Conservation (phyloP, 306 rosid species). For the Cotoneaster glaucophyllus region DNA sequence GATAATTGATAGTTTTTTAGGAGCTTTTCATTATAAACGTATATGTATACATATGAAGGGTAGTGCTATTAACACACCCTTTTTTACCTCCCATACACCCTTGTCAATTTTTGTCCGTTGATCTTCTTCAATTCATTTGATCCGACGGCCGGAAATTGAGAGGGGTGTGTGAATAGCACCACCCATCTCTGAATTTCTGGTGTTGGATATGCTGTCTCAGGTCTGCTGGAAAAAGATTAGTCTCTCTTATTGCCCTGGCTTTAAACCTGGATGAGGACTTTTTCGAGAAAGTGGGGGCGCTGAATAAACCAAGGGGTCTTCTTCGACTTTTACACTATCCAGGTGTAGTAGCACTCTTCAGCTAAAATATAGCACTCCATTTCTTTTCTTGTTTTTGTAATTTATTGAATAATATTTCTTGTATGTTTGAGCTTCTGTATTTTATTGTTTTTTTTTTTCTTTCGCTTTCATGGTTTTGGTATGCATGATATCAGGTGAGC, state of each 20-base stretch:
- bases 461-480: neutral
- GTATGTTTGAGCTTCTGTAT: neutral
- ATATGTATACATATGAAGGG: neutral
- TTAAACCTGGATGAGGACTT: constrained; percentile 55
- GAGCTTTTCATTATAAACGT: neutral
- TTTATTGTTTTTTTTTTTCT: neutral
- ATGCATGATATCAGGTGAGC: constrained; percentile 37
- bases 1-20: neutral
- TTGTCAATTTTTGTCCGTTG: no score
- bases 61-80: no score
- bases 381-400: no score
- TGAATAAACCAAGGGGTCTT: constrained; percentile 33
- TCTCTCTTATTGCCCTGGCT: constrained; percentile 63
- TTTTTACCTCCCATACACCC: no score
- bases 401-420: no score
- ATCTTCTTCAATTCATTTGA: no score
- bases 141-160: no score
- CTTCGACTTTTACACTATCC: constrained; percentile 85
- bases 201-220: constrained; percentile 30
- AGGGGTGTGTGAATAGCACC: no score
- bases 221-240: constrained; percentile 45
- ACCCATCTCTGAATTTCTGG: neutral
- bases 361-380: no score
- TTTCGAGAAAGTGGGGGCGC: constrained; percentile 57
- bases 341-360: constrained; percentile 34